Evolutionary conservation across 2,329 filamentous ascomycete genomes (phyloP).

Genomic region (Blastomyces silverae): DNA sequence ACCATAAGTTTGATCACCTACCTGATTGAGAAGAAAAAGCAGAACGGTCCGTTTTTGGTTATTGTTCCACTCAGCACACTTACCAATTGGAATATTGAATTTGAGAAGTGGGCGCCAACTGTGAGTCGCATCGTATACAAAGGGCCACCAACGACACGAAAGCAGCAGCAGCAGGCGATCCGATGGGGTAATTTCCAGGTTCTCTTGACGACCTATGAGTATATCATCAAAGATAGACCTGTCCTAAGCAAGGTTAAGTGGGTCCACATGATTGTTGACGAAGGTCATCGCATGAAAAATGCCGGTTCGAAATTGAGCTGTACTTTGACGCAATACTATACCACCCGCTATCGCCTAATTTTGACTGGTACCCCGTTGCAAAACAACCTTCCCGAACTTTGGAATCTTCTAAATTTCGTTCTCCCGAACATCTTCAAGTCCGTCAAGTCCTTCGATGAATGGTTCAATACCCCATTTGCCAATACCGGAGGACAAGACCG

Average conservation of each 20-base stretch:
- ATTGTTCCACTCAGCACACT: conserved; percentile 95
- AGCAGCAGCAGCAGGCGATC: conserved; percentile 87
- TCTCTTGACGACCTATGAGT: conserved; percentile 94
- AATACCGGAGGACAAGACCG: conserved; percentile 97
- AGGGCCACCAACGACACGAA: conserved; percentile 79
- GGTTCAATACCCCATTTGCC: conserved; percentile 99
- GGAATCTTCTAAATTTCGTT: conserved; percentile 98
- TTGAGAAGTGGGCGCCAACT: conserved; percentile 95
- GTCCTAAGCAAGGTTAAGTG: conserved; percentile 97
- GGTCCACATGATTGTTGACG: conserved; percentile 99
- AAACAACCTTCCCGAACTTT: conserved; percentile 92
- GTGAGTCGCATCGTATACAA: conserved; percentile 91
- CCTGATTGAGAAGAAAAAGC: conserved; percentile 90
- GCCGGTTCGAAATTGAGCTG: conserved; percentile 89
- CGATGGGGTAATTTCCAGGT: conserved; percentile 95
- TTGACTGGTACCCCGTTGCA: conserved; percentile 94
- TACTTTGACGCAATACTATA: conserved; percentile 92
- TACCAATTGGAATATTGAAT: conserved; percentile 98
- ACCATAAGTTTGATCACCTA: conserved; percentile 97
- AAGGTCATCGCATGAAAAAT: conserved; percentile 99
- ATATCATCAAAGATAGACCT: conserved; percentile 97
- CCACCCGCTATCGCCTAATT: conserved; percentile 89
- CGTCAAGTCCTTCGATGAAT: conserved; percentile 96
- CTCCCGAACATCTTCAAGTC: conserved; percentile 99
- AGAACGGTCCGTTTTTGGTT: conserved; percentile 86